These are phyloP conservation scores for Microcyclosporella mali DNA, from an alignment of 2,329 filamentous ascomycete species.

Conservation along the genomic window DNA sequence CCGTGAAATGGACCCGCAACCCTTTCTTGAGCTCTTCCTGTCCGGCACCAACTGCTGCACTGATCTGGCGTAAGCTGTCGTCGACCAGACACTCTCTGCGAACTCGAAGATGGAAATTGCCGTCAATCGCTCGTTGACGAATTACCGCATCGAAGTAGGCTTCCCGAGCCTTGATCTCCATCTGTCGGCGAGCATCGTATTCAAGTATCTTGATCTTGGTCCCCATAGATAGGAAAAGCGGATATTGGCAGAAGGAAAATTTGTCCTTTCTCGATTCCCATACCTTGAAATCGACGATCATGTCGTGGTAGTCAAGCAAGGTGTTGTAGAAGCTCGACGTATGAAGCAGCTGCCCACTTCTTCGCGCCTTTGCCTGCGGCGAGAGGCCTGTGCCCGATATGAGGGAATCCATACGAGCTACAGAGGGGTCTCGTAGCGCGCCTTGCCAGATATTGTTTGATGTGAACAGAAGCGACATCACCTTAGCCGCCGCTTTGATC, in stretches of 20 bases:
- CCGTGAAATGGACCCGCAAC: slow-evolving; percentile 74
- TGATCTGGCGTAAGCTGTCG: slow-evolving; percentile 77
- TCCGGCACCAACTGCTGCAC: slow-evolving; percentile 73
- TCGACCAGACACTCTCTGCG: slow-evolving; percentile 81
- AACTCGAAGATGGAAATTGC: slow-evolving; percentile 67
- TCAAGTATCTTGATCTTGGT: slow-evolving; percentile 88
- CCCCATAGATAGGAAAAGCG: slow-evolving; percentile 85
- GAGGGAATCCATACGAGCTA: slow-evolving; percentile 9
- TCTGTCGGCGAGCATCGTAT: slow-evolving; percentile 79
- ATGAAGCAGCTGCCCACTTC: slow-evolving; percentile 60
- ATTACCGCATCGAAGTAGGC: slow-evolving; percentile 88
- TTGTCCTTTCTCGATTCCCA: slow-evolving; percentile 72
- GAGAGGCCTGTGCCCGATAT: slow-evolving; percentile 27
- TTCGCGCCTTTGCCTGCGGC: slow-evolving; percentile 22
- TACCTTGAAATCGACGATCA: slow-evolving; percentile 76
- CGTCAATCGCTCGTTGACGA: slow-evolving; percentile 62
- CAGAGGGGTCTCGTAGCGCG: slow-evolving; percentile 9
- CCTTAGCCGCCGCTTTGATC: slow-evolving; percentile 69
- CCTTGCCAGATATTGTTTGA: slow-evolving; percentile 60
- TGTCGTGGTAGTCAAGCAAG: slow-evolving; percentile 76
- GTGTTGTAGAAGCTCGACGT: slow-evolving; percentile 85
- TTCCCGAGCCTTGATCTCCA: slow-evolving; percentile 80
- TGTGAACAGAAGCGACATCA: slow-evolving; percentile 73
- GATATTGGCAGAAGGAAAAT: slow-evolving; percentile 88
- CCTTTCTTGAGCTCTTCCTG: slow-evolving; percentile 87